phyloP scores from a whole-genome alignment of 2,329 filamentous ascomycete species.

The Fusarium guadeloupense region DNA sequence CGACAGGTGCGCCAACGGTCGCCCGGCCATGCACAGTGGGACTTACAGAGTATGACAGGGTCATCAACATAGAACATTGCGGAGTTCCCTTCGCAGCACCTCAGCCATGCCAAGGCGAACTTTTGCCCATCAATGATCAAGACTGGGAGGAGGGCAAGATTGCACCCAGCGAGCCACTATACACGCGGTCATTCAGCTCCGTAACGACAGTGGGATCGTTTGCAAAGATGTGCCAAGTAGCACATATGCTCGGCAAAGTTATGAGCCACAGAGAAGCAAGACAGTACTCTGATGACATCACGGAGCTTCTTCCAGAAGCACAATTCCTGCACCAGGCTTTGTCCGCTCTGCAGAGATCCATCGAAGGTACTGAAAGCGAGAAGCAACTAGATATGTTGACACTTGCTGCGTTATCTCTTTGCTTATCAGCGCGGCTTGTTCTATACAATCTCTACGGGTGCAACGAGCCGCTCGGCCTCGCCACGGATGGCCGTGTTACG shows the following conservation, averaged over 20 bases:
- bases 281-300: background rate
- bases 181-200: background rate
- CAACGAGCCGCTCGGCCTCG: slow-evolving; percentile 14
- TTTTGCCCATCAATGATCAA: slow-evolving; percentile 31
- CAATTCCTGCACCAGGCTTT: slow-evolving; percentile 22
- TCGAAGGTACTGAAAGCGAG: background rate
- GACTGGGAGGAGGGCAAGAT: slow-evolving; percentile 30
- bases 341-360: slow-evolving; percentile 6
- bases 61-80: slow-evolving; percentile 15
- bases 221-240: slow-evolving; percentile 30
- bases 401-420: slow-evolving; percentile 11
- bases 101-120: slow-evolving; percentile 16
- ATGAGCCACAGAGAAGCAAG: slow-evolving; percentile 12
- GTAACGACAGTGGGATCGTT: slow-evolving; percentile 18
- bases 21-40: too few relatives aligned
- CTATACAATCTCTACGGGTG: slow-evolving; percentile 33
- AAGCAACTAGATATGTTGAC: background rate
- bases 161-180: too few relatives aligned
- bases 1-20: too few relatives aligned
- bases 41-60: too few relatives aligned
- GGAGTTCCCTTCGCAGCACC: slow-evolving; percentile 10
- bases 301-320: slow-evolving; percentile 20
- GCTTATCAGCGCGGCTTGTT: slow-evolving; percentile 20
- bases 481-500: slow-evolving; percentile 1
- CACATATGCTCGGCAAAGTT: slow-evolving; percentile 34